Percentiles rank a stretch among this genome's conserved stretches.
Evolutionary conservation across 1,284 basidiomycete species (phyloP).

Genomic region (Trametes sp.): DNA sequence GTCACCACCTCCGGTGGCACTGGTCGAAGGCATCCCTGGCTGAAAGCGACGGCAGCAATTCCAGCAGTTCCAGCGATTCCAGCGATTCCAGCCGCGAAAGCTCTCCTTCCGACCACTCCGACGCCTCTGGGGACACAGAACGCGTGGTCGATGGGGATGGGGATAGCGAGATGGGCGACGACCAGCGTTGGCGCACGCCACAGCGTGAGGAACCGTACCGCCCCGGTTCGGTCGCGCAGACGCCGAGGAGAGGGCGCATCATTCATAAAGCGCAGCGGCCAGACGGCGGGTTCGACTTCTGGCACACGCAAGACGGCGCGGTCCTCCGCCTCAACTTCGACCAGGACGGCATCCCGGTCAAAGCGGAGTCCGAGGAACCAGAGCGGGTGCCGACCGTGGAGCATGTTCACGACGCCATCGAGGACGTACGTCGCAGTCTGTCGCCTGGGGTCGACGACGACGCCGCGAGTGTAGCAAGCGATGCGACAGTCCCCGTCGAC

Average conservation of each 20-base stretch:
- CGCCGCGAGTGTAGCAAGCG: constrained; percentile 14
- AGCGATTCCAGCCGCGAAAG: constrained; percentile 1
- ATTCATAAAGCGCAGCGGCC: constrained; percentile 12
- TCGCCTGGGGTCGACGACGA: constrained; percentile 9
- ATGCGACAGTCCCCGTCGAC: constrained; percentile 19
- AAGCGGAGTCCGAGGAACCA: not conserved
- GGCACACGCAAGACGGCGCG: constrained; percentile 13
- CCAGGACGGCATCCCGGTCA: not conserved
- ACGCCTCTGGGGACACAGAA: not conserved
- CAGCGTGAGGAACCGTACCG: constrained; percentile 7
- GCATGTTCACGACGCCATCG: not conserved
- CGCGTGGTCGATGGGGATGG: constrained; percentile 18
- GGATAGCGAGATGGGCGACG: constrained; percentile 27
- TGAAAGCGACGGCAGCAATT: not conserved
- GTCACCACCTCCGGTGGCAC: constrained; percentile 19
- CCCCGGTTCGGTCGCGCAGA: constrained; percentile 25
- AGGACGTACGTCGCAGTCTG: not conserved
- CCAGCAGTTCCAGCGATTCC: too few relatives aligned
- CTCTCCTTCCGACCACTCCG: not conserved
- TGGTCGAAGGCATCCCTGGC: constrained; percentile 16
- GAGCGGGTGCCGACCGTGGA: not conserved
- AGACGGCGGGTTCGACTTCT: constrained; percentile 15
- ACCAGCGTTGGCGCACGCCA: constrained; percentile 18
- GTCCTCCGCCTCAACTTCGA: constrained; percentile 12
- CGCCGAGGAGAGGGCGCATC: constrained; percentile 18